phyloP scores from a whole-genome alignment of 2,329 filamentous ascomycete genomes.

The Alternaria gansuensis region DNA sequence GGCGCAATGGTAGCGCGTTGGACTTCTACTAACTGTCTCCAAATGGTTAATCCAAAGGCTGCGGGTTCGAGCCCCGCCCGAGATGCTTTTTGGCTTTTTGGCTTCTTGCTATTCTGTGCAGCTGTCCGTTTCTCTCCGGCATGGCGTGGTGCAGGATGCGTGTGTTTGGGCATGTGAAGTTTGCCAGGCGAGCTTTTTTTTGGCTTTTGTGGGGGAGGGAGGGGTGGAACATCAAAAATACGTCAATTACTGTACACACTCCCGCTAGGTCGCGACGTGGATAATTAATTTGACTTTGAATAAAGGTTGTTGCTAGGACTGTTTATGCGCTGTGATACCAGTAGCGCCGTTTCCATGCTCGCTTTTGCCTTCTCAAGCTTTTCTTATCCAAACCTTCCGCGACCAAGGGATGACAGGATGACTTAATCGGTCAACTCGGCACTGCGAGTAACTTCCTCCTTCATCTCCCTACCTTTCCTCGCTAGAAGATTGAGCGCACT shows the following conservation, averaged over 20 bases:
- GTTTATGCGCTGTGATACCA: background rate
- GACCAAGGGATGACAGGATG: background rate
- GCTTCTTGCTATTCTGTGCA: background rate
- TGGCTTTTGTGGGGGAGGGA: background rate
- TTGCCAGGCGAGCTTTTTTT: background rate
- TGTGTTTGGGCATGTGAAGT: background rate
- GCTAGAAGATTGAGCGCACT: slow-evolving; percentile 92
- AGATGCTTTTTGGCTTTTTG: slow-evolving; percentile 37
- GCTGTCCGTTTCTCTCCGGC: too few relatives aligned
- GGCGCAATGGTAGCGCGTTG: slow-evolving; percentile 50
- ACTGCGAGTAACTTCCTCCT: slow-evolving; percentile 49
- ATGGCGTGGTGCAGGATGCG: too few relatives aligned
- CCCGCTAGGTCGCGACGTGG: background rate
- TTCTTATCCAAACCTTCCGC: background rate
- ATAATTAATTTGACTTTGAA: background rate
- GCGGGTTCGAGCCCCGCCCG: slow-evolving; percentile 48
- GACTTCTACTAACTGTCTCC: slow-evolving; percentile 37
- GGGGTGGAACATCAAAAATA: background rate
- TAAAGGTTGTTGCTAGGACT: background rate
- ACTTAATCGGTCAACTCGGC: slow-evolving; percentile 52
- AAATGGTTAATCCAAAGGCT: slow-evolving; percentile 40
- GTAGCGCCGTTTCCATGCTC: slow-evolving; percentile 2
- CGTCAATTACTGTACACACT: background rate
- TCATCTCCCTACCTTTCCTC: slow-evolving; percentile 60
- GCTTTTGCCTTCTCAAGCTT: background rate